Evolutionary conservation across 2,329 filamentous ascomycete genomes (phyloP).

Genomic region (Didymella lethalis): DNA sequence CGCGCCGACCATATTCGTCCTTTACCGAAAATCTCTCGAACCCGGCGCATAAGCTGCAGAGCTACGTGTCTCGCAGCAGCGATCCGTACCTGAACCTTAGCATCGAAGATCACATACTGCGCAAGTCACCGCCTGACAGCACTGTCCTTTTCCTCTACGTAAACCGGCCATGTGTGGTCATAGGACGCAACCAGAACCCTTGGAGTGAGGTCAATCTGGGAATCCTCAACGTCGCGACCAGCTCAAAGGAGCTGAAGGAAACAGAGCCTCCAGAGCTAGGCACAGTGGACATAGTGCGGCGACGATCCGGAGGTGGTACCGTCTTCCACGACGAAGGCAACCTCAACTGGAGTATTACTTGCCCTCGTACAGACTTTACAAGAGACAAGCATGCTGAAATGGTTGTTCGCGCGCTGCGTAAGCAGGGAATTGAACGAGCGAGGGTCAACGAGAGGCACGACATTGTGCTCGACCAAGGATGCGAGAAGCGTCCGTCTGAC

Average conservation of each 20-base stretch:
- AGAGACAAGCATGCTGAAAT: slow-evolving; percentile 89
- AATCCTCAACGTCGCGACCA: slow-evolving; percentile 59
- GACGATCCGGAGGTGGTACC: slow-evolving; percentile 86
- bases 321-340: slow-evolving; percentile 96
- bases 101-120: slow-evolving; percentile 88
- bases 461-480: slow-evolving; percentile 75
- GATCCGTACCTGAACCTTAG: slow-evolving; percentile 92
- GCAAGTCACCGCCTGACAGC: slow-evolving; percentile 74
- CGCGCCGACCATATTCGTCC: slow-evolving; percentile 23
- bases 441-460: slow-evolving; percentile 91
- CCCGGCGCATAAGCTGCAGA: slow-evolving; percentile 51
- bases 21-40: slow-evolving; percentile 44
- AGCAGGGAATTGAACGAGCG: slow-evolving; percentile 65
- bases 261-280: slow-evolving; percentile 53
- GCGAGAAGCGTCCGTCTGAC: slow-evolving; percentile 35
- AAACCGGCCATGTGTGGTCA: slow-evolving; percentile 85
- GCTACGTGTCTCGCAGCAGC: slow-evolving; percentile 61
- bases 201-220: slow-evolving; percentile 88
- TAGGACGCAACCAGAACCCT: slow-evolving; percentile 97
- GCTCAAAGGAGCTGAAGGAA: slow-evolving; percentile 29
- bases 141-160: slow-evolving; percentile 86
- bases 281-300: slow-evolving; percentile 72
- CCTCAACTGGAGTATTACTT: slow-evolving; percentile 93
- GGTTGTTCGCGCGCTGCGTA: slow-evolving; percentile 82
- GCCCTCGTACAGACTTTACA: slow-evolving; percentile 77